These are phyloP conservation scores for Oryza australiensis DNA, from an alignment of 176 grass and related monocot species.

Conservation along the genomic window DNA sequence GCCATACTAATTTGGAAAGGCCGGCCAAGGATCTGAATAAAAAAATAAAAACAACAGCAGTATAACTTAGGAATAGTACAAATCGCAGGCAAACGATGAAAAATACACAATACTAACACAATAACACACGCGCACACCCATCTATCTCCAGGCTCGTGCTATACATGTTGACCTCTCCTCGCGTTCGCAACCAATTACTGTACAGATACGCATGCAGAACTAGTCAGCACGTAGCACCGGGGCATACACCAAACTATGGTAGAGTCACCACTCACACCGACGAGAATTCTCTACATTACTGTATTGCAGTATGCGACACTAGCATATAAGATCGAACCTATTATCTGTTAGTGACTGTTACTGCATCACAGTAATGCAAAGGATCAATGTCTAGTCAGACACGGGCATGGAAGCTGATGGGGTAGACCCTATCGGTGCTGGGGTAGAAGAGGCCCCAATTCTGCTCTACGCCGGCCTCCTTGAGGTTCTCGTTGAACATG, in stretches of 20 bases:
- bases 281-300: too few relatives aligned
- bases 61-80: not conserved
- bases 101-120: not conserved
- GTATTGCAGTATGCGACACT: too few relatives aligned
- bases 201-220: not conserved
- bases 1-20: too few relatives aligned
- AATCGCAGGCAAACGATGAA: too few relatives aligned
- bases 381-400: not conserved
- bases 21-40: not conserved
- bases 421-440: slow-evolving; percentile 45
- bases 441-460: slow-evolving; percentile 68
- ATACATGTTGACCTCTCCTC: too few relatives aligned
- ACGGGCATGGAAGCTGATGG: slow-evolving; percentile 33
- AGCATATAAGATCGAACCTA: fast-evolving
- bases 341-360: too few relatives aligned
- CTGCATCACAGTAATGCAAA: too few relatives aligned
- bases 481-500: slow-evolving; percentile 76
- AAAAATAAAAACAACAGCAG: not conserved
- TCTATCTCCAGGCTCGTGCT: not conserved
- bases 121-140: not conserved
- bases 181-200: not conserved
- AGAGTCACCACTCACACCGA: too few relatives aligned
- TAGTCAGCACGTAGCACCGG: too few relatives aligned
- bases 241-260: too few relatives aligned
- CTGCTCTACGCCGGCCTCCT: slow-evolving; percentile 33